phyloP scores from a whole-genome alignment of 768 basidiomycete genomes.

The Leccinum ochraceum region DNA sequence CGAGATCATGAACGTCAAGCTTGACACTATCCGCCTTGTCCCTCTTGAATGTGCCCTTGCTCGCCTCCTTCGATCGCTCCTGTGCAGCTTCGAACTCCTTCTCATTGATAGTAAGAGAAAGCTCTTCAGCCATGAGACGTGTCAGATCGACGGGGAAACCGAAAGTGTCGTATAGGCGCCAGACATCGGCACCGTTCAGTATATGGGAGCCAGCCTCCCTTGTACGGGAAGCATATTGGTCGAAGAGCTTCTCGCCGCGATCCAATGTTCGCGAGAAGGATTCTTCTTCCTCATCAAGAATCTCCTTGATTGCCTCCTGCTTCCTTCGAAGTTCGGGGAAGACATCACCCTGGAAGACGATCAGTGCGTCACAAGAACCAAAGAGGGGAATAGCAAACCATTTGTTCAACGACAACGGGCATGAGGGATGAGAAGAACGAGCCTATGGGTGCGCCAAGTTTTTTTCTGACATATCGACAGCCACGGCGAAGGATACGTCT shows the following conservation, averaged over 20 bases:
- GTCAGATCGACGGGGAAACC: conserved; percentile 98
- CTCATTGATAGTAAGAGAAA: conserved; percentile 81
- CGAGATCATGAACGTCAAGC: conserved; percentile 95
- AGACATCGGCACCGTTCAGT: conserved; percentile 90
- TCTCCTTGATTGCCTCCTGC: conserved; percentile 84
- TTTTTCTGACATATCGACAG: conserved; percentile 94
- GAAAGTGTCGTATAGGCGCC: conserved; percentile 97
- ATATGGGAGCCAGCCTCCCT: conserved; percentile 59
- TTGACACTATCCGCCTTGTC: conserved; percentile 70
- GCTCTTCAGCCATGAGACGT: conserved; percentile 94
- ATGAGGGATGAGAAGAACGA: conserved; percentile 93
- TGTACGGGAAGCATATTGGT: conserved; percentile 76
- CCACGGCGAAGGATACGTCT: conserved; percentile 91
- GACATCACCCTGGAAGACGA: conserved; percentile 59
- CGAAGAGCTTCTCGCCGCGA: conserved; percentile 94
- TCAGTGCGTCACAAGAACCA: conserved; percentile 10
- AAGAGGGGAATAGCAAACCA: conserved; percentile 52
- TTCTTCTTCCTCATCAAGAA: conserved; percentile 96
- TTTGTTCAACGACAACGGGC: conserved; percentile 85
- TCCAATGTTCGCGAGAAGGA: conserved; percentile 97
- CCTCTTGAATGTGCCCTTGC: conserved; percentile 80
- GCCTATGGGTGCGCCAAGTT: conserved; percentile 89
- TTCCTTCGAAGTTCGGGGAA: conserved; percentile 94
- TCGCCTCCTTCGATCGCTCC: conserved; percentile 85
- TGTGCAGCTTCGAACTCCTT: conserved; percentile 89